Conservation (phyloP, 2,329 filamentous ascomycete species). For the Pezicula radicicola region DNA sequence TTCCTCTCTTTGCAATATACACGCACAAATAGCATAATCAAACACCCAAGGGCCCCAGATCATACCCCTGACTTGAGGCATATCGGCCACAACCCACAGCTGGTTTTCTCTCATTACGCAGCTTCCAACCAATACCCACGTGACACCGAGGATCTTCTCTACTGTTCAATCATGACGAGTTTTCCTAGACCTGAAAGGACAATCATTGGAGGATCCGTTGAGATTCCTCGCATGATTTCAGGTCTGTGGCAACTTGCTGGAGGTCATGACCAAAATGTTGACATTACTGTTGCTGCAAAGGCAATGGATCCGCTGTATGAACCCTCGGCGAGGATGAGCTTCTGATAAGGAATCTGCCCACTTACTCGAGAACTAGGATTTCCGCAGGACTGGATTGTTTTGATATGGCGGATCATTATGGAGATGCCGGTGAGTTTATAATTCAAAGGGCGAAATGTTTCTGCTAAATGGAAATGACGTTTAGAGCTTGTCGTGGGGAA, state of each 20-base stretch:
- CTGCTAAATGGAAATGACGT: neutral
- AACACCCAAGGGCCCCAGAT: too few species aligned
- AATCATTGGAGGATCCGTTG: conserved; percentile 4
- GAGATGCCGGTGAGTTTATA: conserved; percentile 4
- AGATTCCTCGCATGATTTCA: conserved; percentile 12
- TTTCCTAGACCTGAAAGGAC: neutral
- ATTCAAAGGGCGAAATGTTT: neutral
- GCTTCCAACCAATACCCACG: too few species aligned
- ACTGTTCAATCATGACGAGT: neutral
- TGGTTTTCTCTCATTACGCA: too few species aligned
- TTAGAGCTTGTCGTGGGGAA: conserved; percentile 10
- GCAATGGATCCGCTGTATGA: conserved; percentile 10
- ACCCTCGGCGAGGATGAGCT: too few species aligned
- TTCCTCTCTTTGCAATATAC: too few species aligned
- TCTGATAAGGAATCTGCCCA: neutral
- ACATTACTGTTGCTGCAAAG: conserved; percentile 7
- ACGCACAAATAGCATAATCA: too few species aligned
- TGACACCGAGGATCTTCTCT: too few species aligned
- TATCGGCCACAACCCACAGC: too few species aligned
- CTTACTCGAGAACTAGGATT: conserved; percentile 4
- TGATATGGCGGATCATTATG: conserved; percentile 16
- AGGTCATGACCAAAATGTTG: conserved; percentile 12
- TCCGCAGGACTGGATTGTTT: conserved; percentile 7
- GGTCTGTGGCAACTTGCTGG: conserved; percentile 16
- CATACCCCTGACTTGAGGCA: too few species aligned